Conservation (phyloP, 177 flowering plant genomes). For the Vitis hybrid region DNA sequence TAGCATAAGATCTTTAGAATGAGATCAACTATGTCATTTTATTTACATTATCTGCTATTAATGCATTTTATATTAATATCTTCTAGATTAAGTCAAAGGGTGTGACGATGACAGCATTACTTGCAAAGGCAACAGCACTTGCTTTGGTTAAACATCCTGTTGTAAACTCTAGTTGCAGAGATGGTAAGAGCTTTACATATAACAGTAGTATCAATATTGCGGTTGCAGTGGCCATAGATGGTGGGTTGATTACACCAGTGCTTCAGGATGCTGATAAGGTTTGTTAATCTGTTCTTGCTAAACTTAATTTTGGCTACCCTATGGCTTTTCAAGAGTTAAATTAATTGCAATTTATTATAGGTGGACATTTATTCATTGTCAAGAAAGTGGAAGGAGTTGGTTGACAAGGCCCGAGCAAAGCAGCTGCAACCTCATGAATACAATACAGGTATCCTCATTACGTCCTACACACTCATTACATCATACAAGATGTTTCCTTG, state of each 20-base stretch:
- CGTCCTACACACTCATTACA: neutral
- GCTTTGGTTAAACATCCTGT: slow-evolving; percentile 91
- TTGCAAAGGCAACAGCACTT: slow-evolving; percentile 96
- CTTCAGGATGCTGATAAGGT: slow-evolving; percentile 99
- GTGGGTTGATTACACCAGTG: slow-evolving; percentile 95
- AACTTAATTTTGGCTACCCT: neutral
- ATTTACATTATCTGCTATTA: too few relatives aligned
- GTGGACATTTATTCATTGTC: slow-evolving; percentile 87
- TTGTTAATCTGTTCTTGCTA: slow-evolving; percentile 3
- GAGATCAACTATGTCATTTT: too few relatives aligned
- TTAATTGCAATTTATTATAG: slow-evolving; percentile 25
- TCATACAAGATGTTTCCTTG: neutral
- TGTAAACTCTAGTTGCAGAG: slow-evolving; percentile 88
- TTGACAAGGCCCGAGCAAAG: slow-evolving; percentile 95
- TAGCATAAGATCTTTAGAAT: too few relatives aligned
- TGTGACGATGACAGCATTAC: slow-evolving; percentile 95
- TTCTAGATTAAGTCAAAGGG: slow-evolving; percentile 88
- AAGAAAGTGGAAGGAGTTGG: slow-evolving; percentile 97
- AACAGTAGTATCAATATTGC: slow-evolving; percentile 93
- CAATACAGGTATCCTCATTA: slow-evolving; percentile 54
- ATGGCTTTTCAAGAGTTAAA: neutral
- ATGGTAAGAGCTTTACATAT: slow-evolving; percentile 90
- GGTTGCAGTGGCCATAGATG: slow-evolving; percentile 94
- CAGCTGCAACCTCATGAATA: slow-evolving; percentile 94
- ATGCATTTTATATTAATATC: neutral